Conservation (phyloP, 2,329 filamentous ascomycete species). For the Microcyclospora tardicrescens region DNA sequence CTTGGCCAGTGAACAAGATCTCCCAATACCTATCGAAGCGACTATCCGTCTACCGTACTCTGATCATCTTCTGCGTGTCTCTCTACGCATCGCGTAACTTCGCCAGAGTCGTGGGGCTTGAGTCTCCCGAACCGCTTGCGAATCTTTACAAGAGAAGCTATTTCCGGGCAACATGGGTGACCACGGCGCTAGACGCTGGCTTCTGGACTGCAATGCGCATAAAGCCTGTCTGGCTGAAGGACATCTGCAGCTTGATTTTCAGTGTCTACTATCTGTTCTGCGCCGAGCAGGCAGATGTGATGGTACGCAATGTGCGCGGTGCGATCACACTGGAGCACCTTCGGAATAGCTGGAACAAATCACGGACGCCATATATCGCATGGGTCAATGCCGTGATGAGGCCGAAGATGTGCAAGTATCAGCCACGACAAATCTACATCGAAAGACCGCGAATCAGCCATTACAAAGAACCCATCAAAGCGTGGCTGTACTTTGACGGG, state of each 20-base stretch:
- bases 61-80: slow-evolving; percentile 77
- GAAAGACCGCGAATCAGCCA: slow-evolving; percentile 65
- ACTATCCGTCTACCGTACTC: slow-evolving; percentile 79
- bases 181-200: slow-evolving; percentile 85
- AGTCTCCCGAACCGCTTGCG: slow-evolving; percentile 83
- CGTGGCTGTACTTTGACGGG: slow-evolving; percentile 91
- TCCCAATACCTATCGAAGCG: slow-evolving; percentile 57
- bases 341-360: slow-evolving; percentile 90
- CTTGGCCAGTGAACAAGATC: slow-evolving; percentile 54
- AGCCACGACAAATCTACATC: slow-evolving; percentile 72
- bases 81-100: slow-evolving; percentile 90
- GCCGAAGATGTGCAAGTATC: slow-evolving; percentile 67
- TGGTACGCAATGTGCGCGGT: slow-evolving; percentile 79
- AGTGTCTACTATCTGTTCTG: slow-evolving; percentile 83
- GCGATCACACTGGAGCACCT: slow-evolving; percentile 83
- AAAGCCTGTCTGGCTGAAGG: slow-evolving; percentile 62
- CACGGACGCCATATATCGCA: slow-evolving; percentile 71
- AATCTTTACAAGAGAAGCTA: slow-evolving; percentile 88
- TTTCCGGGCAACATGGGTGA: slow-evolving; percentile 92
- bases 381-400: slow-evolving; percentile 60
- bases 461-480: slow-evolving; percentile 70
- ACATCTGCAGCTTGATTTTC: slow-evolving; percentile 72
- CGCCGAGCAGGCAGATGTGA: slow-evolving; percentile 89
- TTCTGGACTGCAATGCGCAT: slow-evolving; percentile 99
- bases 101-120: slow-evolving; percentile 77